phyloP scores from a whole-genome alignment of 1,139 yeast species.

The Candida albicans region DNA sequence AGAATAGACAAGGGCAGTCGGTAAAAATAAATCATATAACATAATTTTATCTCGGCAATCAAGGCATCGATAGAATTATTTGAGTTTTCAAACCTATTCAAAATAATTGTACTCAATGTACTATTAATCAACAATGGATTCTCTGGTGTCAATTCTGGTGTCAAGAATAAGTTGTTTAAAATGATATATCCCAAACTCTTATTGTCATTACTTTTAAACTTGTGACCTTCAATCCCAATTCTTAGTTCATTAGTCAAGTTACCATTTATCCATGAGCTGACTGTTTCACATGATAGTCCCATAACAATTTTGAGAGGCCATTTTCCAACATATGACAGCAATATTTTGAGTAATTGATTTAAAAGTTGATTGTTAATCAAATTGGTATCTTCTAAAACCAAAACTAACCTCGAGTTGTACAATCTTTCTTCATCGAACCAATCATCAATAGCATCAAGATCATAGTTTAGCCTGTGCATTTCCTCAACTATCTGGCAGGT shows the following conservation, averaged over 20 bases:
- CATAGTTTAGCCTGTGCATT: conserved; percentile 40
- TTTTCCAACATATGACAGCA: conserved; percentile 38
- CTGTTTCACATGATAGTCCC: conserved; percentile 51
- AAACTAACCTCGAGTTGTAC: conserved; percentile 31
- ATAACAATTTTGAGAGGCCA: conserved; percentile 49
- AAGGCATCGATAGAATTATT: conserved; percentile 54
- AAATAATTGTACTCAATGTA: conserved; percentile 34
- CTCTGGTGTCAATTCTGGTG: conserved; percentile 18
- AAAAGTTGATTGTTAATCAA: conserved; percentile 54
- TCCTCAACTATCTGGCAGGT: conserved; percentile 10
- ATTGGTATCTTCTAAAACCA: conserved; percentile 63
- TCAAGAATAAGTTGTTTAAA: conserved; percentile 35
- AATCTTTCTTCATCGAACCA: conserved; percentile 32
- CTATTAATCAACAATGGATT: conserved; percentile 23
- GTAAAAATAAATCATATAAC: conserved; percentile 70
- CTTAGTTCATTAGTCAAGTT: conserved; percentile 35
- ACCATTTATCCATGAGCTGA: conserved; percentile 37
- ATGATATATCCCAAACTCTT: conserved; percentile 40
- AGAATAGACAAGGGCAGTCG: conserved; percentile 63
- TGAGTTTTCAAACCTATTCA: conserved; percentile 40
- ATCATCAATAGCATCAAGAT: conserved; percentile 51
- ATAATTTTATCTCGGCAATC: conserved; percentile 54
- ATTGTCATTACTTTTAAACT: conserved; percentile 46
- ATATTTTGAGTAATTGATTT: conserved; percentile 47
- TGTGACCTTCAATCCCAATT: conserved; percentile 37